Evolutionary conservation across 2,329 filamentous ascomycete species (phyloP), one percentile per base, ranked within the genome.

Genomic region (Gliomastix tumulicola): DNA sequence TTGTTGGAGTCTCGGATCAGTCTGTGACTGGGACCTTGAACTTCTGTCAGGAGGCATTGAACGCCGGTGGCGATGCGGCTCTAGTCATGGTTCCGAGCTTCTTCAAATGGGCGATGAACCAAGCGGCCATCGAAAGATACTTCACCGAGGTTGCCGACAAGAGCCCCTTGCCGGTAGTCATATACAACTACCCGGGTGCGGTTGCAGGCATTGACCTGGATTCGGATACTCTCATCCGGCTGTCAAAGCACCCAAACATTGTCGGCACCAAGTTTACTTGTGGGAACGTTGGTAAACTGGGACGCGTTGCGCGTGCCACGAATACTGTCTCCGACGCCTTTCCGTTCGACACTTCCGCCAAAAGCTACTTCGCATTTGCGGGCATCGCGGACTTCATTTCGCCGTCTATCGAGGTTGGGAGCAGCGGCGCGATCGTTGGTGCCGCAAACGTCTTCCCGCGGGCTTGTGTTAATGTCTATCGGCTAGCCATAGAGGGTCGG

Each of bases 201-300:
- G 43, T 44, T 2, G 42, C 46, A 0, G 46, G 48, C 4, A 43
- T 50, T 13, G 48, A 49, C 21, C 40, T 50, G 17, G 43, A 46
- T 37, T 50, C 48, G 2, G 48, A 48, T 8, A 36, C 42, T 11
- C 35, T 49, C 7, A 32, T 41, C 19, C 30, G 38, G 20, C 55
- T 78, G 21, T 65, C 80, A 21, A 73, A 75, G 4, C 63, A 70
- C 34, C 76, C 73, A 21, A 78, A 82, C 53, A 81, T 76, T 70
- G 68, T 69, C 7, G 73, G 73, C 23, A 80, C 79, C 36, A 69
- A 78, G 46, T 38, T 50, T 21, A 50, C 45, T 6, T 50, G 73
- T 70, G 36, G 77, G 71, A 21, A 71, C 79, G 48, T 71, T 72
- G 37, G 76, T 68, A 39, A 79, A 74, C 39, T 82, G 77, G 60